These are phyloP conservation scores for Penicillium sp. DNA, from an alignment of 2,329 filamentous ascomycete genomes.

Conservation along the genomic window DNA sequence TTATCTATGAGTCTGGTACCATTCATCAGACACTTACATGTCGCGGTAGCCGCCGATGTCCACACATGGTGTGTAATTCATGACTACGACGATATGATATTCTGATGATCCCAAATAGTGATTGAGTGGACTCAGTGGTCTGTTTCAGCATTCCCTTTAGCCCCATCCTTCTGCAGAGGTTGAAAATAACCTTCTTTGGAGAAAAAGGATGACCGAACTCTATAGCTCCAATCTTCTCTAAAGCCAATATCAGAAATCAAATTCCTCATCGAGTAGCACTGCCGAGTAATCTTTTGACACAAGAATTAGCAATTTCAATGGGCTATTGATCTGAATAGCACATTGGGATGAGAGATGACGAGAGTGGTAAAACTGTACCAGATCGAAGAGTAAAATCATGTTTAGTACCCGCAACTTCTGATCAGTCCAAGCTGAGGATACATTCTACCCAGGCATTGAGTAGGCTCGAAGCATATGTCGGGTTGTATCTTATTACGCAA, in stretches of 20 bases:
- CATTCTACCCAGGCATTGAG: neutral
- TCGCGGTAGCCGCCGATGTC: too few species aligned
- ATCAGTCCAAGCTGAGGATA: neutral
- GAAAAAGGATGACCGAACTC: neutral
- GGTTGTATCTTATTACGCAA: neutral
- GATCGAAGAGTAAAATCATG: neutral
- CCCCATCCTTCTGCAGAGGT: neutral
- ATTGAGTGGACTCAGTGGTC: too few species aligned
- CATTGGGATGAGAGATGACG: neutral
- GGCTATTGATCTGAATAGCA: too few species aligned
- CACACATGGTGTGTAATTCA: too few species aligned
- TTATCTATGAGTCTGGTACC: too few species aligned
- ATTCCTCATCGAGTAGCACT: neutral
- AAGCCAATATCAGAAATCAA: neutral
- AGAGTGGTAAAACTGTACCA: neutral
- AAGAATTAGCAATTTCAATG: neutral
- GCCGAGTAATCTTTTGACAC: neutral
- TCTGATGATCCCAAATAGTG: too few species aligned
- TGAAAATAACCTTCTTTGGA: too few species aligned
- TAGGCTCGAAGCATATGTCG: neutral
- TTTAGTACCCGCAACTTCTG: neutral
- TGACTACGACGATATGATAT: too few species aligned
- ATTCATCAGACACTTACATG: too few species aligned
- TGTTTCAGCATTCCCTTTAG: too few species aligned
- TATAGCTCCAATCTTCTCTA: neutral